Evolutionary conservation across 352 stramenopile genomes (phyloP).

Genomic region (Albugo candida): DNA sequence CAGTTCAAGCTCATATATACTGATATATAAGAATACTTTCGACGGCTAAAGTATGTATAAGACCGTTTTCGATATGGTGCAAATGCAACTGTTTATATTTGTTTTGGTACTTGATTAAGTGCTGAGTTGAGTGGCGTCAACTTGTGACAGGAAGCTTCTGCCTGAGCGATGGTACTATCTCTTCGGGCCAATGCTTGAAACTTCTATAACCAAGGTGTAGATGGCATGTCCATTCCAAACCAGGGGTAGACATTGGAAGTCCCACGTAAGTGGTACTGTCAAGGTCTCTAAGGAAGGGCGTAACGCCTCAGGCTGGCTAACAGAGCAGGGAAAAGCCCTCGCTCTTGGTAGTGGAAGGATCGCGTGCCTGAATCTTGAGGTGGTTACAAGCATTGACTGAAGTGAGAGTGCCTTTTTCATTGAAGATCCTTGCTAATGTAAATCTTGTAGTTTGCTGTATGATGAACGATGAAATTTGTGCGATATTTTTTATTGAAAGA

Average conservation of each 20-base stretch:
- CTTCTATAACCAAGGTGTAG: constrained; percentile 18
- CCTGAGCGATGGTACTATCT: constrained; percentile 18
- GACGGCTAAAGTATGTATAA: too few relatives aligned
- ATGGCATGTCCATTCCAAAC: constrained; percentile 26
- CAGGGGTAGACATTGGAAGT: constrained; percentile 25
- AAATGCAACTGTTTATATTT: not conserved
- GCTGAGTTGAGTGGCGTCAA: constrained; percentile 23
- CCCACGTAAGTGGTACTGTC: constrained; percentile 13
- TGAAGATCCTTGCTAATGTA: too few relatives aligned
- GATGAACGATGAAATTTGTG: too few relatives aligned
- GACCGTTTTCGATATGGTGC: not conserved
- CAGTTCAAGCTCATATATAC: too few relatives aligned
- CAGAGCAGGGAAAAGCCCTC: constrained; percentile 33
- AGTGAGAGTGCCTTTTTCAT: too few relatives aligned
- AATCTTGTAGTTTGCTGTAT: too few relatives aligned
- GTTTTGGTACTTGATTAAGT: not conserved
- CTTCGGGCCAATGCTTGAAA: constrained; percentile 17
- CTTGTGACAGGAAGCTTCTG: constrained; percentile 25
- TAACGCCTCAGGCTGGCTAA: constrained; percentile 27
- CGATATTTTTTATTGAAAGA: too few relatives aligned
- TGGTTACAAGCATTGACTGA: not conserved
- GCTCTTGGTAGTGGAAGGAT: constrained; percentile 40
- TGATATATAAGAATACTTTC: too few relatives aligned
- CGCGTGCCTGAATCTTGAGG: constrained; percentile 23
- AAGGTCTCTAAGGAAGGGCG: constrained; percentile 31